Base-by-base conservation (phyloP, 2,329 filamentous ascomycete genomes). In the Pyrenochaeta sp. region DNA sequence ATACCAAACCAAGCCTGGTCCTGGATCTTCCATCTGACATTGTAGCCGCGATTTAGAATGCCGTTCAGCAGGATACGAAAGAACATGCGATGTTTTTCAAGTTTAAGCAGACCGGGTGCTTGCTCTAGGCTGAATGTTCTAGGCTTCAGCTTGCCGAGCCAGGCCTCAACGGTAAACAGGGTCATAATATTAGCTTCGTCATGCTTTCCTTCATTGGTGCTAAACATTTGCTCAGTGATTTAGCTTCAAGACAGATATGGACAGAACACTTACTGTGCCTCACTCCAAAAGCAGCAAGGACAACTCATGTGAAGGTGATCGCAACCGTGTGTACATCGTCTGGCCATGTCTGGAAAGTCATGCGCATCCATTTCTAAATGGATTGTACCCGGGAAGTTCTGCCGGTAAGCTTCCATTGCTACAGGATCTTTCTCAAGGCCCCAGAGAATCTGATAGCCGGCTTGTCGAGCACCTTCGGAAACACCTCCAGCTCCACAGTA, bases 401-500 rank as follows among this genome's bases (percentile, higher is more conserved):
- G 1, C 1, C 7, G 2, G 22, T 63, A 73, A 6, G 68, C 59
- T 25, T 57, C 6, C 9, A 71, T 52, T 0, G 64, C 65, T 0
- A 4, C 6, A 8, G 63, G 19, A 9, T 72, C 58, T 1, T 52
- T 52, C n/a, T 73, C 69, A 0, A 72, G 25, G 2, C 66, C 67
- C 60, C 59, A 67, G 0, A 7, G 1, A 0, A 71, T 45, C 1
- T 25, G 1, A 7, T 65, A 48, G 0, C 62, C 67, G 0, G 69
- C 69, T 28, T 66, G 56, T 0, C 22, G n/a, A 4, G 69, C 71
- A 15, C 69, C 71, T 40, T 56, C 36, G 5, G 66, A 68, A 0
- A 62, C 60, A 25, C 69, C 69, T 19, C 71, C 71, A n/a, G 48
- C 54, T 2, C 71, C 68, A 28, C 67, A 71, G 37, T 66, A 73